Percentiles rank a stretch among this genome's conserved stretches.
These are phyloP conservation scores for Botryotinia convoluta DNA, from an alignment of 2,329 filamentous ascomycete genomes.

Conservation along the genomic window DNA sequence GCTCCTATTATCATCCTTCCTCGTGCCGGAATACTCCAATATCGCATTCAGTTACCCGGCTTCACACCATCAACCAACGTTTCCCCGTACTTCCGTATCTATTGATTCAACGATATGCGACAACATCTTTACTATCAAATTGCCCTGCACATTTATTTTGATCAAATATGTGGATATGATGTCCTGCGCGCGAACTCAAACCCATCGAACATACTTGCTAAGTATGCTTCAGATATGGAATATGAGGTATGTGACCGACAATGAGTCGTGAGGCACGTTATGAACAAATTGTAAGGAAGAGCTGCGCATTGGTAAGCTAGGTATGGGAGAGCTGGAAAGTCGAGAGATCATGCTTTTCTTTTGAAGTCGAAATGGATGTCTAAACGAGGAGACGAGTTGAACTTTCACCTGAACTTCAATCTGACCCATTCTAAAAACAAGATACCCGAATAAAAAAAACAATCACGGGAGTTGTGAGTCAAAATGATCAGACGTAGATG, in stretches of 20 bases:
- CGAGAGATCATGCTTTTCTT: background rate
- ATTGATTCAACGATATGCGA: background rate
- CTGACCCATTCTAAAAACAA: background rate
- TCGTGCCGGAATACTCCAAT: background rate
- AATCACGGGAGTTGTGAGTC: background rate
- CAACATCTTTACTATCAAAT: background rate
- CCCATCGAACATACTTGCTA: background rate
- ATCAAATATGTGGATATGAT: background rate
- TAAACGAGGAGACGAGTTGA: background rate
- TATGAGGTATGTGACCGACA: background rate
- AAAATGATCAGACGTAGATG: background rate
- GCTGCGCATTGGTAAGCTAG: background rate
- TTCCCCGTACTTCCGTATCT: background rate
- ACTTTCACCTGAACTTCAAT: background rate
- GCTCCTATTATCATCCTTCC: background rate
- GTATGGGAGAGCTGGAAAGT: background rate
- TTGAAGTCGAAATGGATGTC: background rate
- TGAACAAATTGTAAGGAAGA: background rate
- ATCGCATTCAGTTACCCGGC: background rate
- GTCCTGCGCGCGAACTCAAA: rapidly evolving
- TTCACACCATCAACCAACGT: background rate
- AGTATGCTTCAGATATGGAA: background rate
- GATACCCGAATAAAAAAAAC: background rate
- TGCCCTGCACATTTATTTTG: background rate
- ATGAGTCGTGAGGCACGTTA: background rate